Base-by-base conservation (phyloP, 371 early-diverging fungal species). In the Apophysomyces trapeziformis region DNA sequence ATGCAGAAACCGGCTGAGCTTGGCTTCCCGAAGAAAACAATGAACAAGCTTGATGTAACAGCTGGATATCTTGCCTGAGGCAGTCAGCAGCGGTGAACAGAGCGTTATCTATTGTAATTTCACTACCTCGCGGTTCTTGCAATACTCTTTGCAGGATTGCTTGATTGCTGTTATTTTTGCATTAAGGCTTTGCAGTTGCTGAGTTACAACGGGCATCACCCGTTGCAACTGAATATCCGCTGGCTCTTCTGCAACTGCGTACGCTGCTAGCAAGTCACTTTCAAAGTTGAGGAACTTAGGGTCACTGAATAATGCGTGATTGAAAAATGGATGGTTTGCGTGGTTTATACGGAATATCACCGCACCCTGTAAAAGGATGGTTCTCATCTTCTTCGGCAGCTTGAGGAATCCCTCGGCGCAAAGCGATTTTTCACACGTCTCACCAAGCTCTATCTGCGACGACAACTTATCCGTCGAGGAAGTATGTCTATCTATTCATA, bases 291-390 rank as follows among this genome's bases (percentile, higher is more conserved):
- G 36, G 58, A 58, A 58, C 58, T 58, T 37, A 1, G 58, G 1
- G 1, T 58, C 58, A 14, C 36, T 21, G 58, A 58, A 58, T n/a
- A 58, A 11, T 13, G 7, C 6, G 38, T 58, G 26, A 37, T 58
- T 58, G 58, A 58, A 58, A 11, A 58, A 2, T 2, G 58, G 58
- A 11, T 7, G 26, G 1, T 7, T 8, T 36, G 26, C 36, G 36
- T 58, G 26, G 26, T 26, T 37, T 8, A 38, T 37, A 9, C 36
- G 39, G 14, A 58, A 58, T 37, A 58, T 58, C n/a, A 58, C 58
- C 37, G 1, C 38, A 58, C 36, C 26, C 16, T 58, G 58, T 38
- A 58, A 5, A 11, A 58, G 4, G 4, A 58, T 26, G 26, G 1
- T 26, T 26, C 26, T 26, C 26, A 26, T 26, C 26, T 26, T 26